Evolutionary conservation across 2,329 filamentous ascomycete genomes (phyloP), one percentile per base, ranked within the genome.

Genomic region (Westerdykella sp.): DNA sequence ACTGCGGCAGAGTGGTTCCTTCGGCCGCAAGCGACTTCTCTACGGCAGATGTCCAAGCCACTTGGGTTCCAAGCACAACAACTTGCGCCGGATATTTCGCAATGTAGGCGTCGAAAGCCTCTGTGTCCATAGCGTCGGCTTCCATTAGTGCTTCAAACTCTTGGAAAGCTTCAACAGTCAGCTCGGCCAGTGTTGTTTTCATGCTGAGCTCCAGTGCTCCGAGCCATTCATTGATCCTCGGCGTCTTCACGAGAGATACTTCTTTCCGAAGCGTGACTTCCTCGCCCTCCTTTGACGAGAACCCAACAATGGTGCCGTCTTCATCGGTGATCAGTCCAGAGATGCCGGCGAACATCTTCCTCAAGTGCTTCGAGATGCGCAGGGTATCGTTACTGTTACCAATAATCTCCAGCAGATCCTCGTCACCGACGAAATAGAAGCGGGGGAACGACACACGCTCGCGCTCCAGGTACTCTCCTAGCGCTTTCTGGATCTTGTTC

Each of bases 361-460:
- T 91, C 74, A 99, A 89, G 72, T 99, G 94, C 67, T 98, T 98
- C 34, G 93, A 88, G 54, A 98, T 94, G 42, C 93, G 89, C 47
- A 93, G 73, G 9, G 91, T 95, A 61, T 99, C 93, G 60, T 96
- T 96, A 71, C 91, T 97, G 68, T 99, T 99, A 63, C 93, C 93
- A 52, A 99, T 99, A 71, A 99, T 99, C 68, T 99, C 93, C 18
- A 99, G 77, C 44, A 99, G 73, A 69, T 99, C 93, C 63, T 99
- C 94, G 59, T 99, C 94, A 66, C 93, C 93, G 44, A 99, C 94
- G 58, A 98, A 99, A 73, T 99, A 99, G 74, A 99, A 99, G 45
- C 93, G 83, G 36, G 93, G 93, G 72, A 99, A 99, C 0, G 91
- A 95, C 0, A 97, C 86, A 69, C 93, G 84, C 70, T 99, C 93